Percentiles rank a stretch among this genome's conserved stretches.
Evolutionary conservation across 2,329 filamentous ascomycete genomes (phyloP).

Genomic region (Colletotrichum simmondsii): DNA sequence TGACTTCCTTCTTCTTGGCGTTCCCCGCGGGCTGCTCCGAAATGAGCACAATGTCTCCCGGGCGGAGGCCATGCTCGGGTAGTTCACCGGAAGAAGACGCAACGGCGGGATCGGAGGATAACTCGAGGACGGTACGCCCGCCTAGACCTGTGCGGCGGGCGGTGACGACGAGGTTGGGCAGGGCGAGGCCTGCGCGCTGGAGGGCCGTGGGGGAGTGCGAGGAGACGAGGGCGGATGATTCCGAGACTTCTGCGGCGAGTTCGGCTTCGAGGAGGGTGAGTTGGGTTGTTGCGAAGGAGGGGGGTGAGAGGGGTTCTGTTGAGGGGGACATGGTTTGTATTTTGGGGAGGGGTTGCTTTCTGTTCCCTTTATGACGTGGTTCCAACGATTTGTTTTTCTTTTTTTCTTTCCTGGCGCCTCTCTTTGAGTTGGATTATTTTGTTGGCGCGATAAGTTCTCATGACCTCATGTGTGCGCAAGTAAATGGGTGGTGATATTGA

Average conservation of each 20-base stretch:
- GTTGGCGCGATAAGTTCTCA: background rate
- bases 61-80: slow-evolving; percentile 79
- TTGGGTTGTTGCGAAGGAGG: slow-evolving; percentile 77
- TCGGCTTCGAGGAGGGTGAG: slow-evolving; percentile 77
- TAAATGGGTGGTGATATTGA: background rate
- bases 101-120: slow-evolving; percentile 78
- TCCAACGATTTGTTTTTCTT: too few species aligned
- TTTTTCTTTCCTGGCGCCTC: too few species aligned
- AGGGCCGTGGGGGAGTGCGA: slow-evolving; percentile 76
- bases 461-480: background rate
- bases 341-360: background rate
- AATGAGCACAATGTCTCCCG: slow-evolving; percentile 82
- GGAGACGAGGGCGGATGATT: slow-evolving; percentile 75
- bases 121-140: slow-evolving; percentile 89
- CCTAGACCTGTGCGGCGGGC: slow-evolving; percentile 89
- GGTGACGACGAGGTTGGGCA: slow-evolving; percentile 78
- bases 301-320: slow-evolving; percentile 65
- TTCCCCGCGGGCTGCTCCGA: slow-evolving; percentile 79
- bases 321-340: slow-evolving; percentile 44
- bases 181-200: slow-evolving; percentile 80
- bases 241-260: slow-evolving; percentile 76
- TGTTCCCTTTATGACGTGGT: background rate
- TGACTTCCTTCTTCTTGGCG: slow-evolving; percentile 78
- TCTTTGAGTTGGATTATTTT: background rate
- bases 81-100: slow-evolving; percentile 62